Base-by-base conservation (phyloP, 2,329 filamentous ascomycete genomes). In the Botrytis paeoniae region DNA sequence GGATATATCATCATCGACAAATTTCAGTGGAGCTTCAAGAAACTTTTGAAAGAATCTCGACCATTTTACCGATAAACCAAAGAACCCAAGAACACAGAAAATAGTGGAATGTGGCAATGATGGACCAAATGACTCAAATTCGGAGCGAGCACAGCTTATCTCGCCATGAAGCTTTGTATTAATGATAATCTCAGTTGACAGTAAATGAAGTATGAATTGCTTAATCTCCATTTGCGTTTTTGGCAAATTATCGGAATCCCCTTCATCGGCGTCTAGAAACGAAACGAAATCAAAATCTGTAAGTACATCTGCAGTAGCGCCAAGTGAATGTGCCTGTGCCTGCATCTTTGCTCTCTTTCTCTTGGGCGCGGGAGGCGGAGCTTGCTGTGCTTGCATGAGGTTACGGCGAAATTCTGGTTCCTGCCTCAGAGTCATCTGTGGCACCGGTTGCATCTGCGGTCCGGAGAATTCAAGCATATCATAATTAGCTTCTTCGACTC, bases 91-190 rank as follows among this genome's bases (percentile, higher is more conserved):
- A 0, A 91, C 83, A 0, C 83, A 81, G 10, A 87, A 79, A 22
- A 92, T 85, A 0, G 89, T 90, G 35, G 85, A 81, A 77, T 93
- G 91, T 9, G 89, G 85, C n/a, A 91, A 81, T 14, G 85, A 86
- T 0, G 88, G 85, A 2, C 85, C 86, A 73, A 89, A 88, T 80
- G 85, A 87, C 64, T 86, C 82, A 75, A 90, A 89, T 77, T 90
- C 88, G 0, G 87, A 88, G 10, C 87, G 84, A 51, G 89, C 79
- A 8, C 87, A 85, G 1, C 87, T 87, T 69, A 89, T 85, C n/a
- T 86, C 83, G 12, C 83, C 84, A 69, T 86, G 82, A 0, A 88
- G 75, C 22, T 82, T 81, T 37, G 82, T 86, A 73, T 86, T 84
- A 51, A 90, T 76, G 51, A 88, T 80, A 22, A 88, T 84, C 76